Conservation (phyloP, 139 green algal genomes). For the Auxenochlorella pyrenoidosa region DNA sequence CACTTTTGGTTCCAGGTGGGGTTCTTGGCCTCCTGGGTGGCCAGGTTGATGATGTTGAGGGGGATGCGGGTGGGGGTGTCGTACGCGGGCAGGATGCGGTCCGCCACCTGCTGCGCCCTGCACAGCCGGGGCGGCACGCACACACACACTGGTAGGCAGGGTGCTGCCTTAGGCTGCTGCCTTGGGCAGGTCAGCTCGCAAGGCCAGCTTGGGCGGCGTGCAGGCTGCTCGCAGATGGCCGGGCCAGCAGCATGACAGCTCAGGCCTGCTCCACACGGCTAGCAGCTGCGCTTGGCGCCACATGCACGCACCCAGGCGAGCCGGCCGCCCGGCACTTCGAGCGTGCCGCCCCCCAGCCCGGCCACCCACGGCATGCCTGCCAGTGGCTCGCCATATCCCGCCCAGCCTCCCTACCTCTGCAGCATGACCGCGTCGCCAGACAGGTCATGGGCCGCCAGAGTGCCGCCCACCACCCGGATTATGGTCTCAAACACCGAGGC, state of each 20-base stretch:
- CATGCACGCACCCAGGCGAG: too few relatives aligned
- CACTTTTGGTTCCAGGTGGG: conserved; percentile 52
- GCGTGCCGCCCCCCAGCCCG: not conserved
- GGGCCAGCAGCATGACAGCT: too few relatives aligned
- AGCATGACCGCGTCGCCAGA: conserved; percentile 58
- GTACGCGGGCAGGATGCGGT: conserved; percentile 74
- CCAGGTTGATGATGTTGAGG: conserved; percentile 64
- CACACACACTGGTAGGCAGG: too few relatives aligned
- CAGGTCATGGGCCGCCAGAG: conserved; percentile 76
- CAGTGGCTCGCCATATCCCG: conserved; percentile 34
- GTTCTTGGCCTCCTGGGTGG: conserved; percentile 44
- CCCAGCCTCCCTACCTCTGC: conserved; percentile 36
- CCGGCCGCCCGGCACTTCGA: too few relatives aligned
- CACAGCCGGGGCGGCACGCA: not conserved
- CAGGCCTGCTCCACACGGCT: not conserved
- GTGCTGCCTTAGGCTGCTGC: too few relatives aligned
- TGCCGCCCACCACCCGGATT: conserved; percentile 47
- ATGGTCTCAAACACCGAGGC: conserved; percentile 45
- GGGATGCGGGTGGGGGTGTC: conserved; percentile 77
- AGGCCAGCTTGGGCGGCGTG: too few relatives aligned
- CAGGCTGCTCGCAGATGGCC: too few relatives aligned
- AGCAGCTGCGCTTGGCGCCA: not conserved
- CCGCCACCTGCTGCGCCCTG: conserved; percentile 60
- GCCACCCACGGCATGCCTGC: not conserved
- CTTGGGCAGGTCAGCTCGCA: too few relatives aligned